Evolutionary conservation across 768 basidiomycete genomes (phyloP).

Genomic region (Amanita brunnescens): DNA sequence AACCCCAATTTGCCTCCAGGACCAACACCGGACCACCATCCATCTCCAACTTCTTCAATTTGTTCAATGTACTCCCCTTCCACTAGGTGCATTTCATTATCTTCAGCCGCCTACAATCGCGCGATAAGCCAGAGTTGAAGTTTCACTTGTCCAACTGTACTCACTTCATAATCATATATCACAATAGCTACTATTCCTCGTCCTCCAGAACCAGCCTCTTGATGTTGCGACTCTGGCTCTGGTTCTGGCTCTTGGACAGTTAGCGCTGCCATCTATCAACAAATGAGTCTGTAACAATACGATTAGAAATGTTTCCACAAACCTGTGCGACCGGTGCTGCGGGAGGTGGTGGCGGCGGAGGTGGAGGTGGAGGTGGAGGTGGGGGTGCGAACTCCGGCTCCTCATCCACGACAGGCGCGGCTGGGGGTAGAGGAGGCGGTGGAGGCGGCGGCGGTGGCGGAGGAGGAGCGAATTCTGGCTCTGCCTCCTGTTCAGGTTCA

Average conservation of each 20-base stretch:
- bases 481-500: constrained; percentile 15
- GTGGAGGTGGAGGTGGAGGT: constrained; percentile 43
- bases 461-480: constrained; percentile 24
- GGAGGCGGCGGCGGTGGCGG: background rate
- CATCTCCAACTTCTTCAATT: constrained; percentile 78
- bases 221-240: constrained; percentile 32
- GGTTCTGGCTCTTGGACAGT: constrained; percentile 24
- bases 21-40: constrained; percentile 87
- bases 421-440: background rate
- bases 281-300: background rate
- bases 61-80: constrained; percentile 81
- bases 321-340: constrained; percentile 34
- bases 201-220: constrained; percentile 11
- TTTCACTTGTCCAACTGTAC: background rate
- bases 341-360: constrained; percentile 29
- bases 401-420: constrained; percentile 18
- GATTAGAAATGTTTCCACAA: constrained; percentile 5
- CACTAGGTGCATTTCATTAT: constrained; percentile 73
- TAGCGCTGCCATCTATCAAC: constrained; percentile 23
- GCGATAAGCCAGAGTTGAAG: background rate
- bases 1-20: constrained; percentile 66
- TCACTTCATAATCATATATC: constrained; percentile 71
- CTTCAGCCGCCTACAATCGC: constrained; percentile 54
- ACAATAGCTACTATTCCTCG: constrained; percentile 66
- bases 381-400: background rate